Conservation (phyloP, 116 monocot genomes). For the Trichopus zeylanicus region DNA sequence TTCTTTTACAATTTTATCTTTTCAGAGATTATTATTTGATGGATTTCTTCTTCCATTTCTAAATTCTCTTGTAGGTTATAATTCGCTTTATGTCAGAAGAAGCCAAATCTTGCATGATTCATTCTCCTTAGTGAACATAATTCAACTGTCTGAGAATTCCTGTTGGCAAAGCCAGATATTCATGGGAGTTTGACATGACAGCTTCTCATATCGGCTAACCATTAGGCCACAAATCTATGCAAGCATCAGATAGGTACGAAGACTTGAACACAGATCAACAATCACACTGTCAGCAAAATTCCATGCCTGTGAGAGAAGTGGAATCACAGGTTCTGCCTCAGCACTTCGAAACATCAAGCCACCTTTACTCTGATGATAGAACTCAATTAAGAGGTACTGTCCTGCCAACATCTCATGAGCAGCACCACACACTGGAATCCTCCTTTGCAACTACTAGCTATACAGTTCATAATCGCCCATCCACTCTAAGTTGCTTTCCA, state of each 20-base stretch:
- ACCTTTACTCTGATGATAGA: constrained; percentile 14
- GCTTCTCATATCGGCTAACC: constrained; percentile 8
- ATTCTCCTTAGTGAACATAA: too few species aligned
- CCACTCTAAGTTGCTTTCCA: constrained; percentile 32
- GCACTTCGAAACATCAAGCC: constrained; percentile 13
- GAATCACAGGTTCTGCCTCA: constrained; percentile 11
- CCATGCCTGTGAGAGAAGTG: constrained; percentile 15
- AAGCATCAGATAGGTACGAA: constrained; percentile 13
- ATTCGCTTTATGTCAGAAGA: too few species aligned
- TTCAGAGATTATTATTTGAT: too few species aligned
- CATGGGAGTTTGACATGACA: constrained; percentile 3
- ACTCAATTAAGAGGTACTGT: constrained; percentile 6
- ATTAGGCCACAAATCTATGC: constrained; percentile 11
- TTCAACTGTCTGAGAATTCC: not conserved
- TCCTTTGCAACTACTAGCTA: constrained; percentile 18
- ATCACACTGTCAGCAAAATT: constrained; percentile 12
- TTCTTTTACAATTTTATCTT: too few species aligned
- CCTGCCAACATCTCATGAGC: constrained; percentile 10
- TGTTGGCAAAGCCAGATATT: not conserved
- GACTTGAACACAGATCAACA: constrained; percentile 8
- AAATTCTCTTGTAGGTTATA: too few species aligned
- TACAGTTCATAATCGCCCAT: constrained; percentile 24
- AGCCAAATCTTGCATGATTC: too few species aligned
- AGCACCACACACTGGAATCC: constrained; percentile 50
- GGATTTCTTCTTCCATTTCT: too few species aligned